A percentile compares a stretch with the other conserved stretches of the same genome.
phyloP scores from a whole-genome alignment of 225 moss, liverwort and hornwort genomes.

The Physcomitrellopsis africana region DNA sequence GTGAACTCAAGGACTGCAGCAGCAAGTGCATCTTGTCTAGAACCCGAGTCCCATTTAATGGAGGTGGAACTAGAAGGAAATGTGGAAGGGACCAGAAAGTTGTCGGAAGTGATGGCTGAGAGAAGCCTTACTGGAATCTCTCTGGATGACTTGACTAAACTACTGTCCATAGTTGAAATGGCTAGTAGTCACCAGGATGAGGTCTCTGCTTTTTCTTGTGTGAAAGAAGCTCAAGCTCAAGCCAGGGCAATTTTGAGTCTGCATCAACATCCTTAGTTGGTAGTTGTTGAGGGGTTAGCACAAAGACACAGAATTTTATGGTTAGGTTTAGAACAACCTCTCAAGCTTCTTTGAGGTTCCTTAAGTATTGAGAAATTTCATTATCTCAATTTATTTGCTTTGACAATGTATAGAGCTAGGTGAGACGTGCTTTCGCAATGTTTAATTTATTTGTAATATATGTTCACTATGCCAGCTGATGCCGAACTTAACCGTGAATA shows the following conservation, averaged over 20 bases:
- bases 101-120: slow-evolving; percentile 14
- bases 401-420: slow-evolving; percentile 17
- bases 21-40: slow-evolving; percentile 33
- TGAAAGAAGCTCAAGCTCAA: slow-evolving; percentile 47
- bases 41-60: not conserved
- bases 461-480: not conserved
- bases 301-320: not conserved
- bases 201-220: slow-evolving; percentile 26
- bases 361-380: not conserved
- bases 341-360: not conserved
- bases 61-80: slow-evolving; percentile 15
- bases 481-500: slow-evolving; percentile 4
- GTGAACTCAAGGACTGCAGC: slow-evolving; percentile 57
- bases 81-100: not conserved
- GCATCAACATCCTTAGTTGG: slow-evolving; percentile 13
- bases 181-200: slow-evolving; percentile 34
- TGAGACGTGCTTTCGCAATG: slow-evolving; percentile 8
- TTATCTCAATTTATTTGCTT: not conserved
- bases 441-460: slow-evolving; percentile 18
- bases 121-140: slow-evolving; percentile 18
- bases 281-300: not conserved
- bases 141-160: slow-evolving; percentile 20
- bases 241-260: slow-evolving; percentile 41
- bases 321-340: not conserved
- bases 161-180: slow-evolving; percentile 35